Base-by-base conservation (phyloP, 768 basidiomycete species). In the Mycena polygramma region DNA sequence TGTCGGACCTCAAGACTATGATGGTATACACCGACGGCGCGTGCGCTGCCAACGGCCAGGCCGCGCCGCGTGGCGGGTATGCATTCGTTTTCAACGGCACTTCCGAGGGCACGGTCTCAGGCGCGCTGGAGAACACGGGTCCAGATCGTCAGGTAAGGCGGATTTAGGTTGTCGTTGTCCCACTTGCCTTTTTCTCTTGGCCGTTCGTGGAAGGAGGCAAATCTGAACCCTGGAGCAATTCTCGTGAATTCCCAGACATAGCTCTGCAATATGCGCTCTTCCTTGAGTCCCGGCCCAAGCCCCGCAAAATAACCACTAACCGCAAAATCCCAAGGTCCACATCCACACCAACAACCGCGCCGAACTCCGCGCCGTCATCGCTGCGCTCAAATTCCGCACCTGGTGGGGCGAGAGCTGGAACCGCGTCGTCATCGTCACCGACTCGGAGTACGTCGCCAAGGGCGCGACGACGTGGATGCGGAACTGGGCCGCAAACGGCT, bases 281-380 rank as follows among this genome's bases (percentile, higher is more conserved):
- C n/a, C n/a, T n/a, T n/a, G n/a, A n/a, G n/a, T n/a, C n/a, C n/a
- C n/a, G n/a, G n/a, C n/a, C n/a, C n/a, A n/a, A n/a, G n/a, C n/a
- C n/a, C n/a, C n/a, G 13, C 39, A 39, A 13, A 39, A 7, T 13
- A 13, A 39, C 13, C 39, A 39, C 39, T 39, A 39, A 39, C n/a
- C 39, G 13, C 39, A 7, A 39, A 39, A 13, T 39, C 13, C 39
- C 39, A 39, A 39, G 39, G 39, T 39, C 1, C 48, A 70, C 63
- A 8, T 14, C 65, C 77, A 75, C 74, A 76, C 81, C 74, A 68
- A 76, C 70, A 76, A 78, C 79, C 74, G 83, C 75, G 81, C 81
- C 19, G 81, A 81, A 72, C 77, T 81, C 1, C 77, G 80, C 15
- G 81, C 79, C 20, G 79, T 72, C 22, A 69, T 79, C 55, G 63